Percentiles rank a stretch among this genome's conserved stretches.
Evolutionary conservation across 345 rosid species (phyloP).

Genomic region (Bruguiera gymnorhiza): DNA sequence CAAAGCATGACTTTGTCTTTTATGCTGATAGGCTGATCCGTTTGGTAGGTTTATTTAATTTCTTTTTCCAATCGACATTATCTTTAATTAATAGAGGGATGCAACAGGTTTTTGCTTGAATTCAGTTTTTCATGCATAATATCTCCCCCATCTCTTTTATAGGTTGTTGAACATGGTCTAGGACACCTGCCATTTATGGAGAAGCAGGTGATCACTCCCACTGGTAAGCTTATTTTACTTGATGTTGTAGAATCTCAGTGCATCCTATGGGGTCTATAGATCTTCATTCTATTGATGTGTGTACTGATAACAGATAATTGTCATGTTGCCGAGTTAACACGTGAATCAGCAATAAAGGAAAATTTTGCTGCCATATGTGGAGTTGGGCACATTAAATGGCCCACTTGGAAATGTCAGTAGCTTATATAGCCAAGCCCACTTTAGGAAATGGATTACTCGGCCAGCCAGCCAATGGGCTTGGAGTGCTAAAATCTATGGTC

Average conservation of each 20-base stretch:
- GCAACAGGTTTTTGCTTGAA: not conserved
- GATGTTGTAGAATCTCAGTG: constrained; percentile 2
- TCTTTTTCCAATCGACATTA: not conserved
- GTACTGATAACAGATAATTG: not conserved
- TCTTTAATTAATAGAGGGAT: not conserved
- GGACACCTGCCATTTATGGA: constrained; percentile 98
- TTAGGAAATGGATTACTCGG: too few species aligned
- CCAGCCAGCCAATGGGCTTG: too few species aligned
- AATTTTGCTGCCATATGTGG: not conserved
- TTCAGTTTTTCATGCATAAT: constrained; percentile 5
- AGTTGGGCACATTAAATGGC: too few species aligned
- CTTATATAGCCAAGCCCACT: too few species aligned
- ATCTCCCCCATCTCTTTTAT: constrained; percentile 14
- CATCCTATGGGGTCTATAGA: not conserved
- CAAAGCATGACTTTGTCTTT: constrained; percentile 94
- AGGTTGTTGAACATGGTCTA: constrained; percentile 98
- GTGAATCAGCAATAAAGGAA: not conserved
- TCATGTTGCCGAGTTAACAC: not conserved
- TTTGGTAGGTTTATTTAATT: constrained; percentile 54
- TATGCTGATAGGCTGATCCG: constrained; percentile 97
- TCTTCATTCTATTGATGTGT: not conserved
- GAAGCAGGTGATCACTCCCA: constrained; percentile 94
- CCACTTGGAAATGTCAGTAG: too few species aligned
- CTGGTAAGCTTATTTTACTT: constrained; percentile 55
- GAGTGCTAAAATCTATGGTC: too few species aligned